Percentiles rank a stretch among this genome's conserved stretches.
Evolutionary conservation across 805 yeast species (phyloP).

Genomic region (Wickerhamiella domercqiae): DNA sequence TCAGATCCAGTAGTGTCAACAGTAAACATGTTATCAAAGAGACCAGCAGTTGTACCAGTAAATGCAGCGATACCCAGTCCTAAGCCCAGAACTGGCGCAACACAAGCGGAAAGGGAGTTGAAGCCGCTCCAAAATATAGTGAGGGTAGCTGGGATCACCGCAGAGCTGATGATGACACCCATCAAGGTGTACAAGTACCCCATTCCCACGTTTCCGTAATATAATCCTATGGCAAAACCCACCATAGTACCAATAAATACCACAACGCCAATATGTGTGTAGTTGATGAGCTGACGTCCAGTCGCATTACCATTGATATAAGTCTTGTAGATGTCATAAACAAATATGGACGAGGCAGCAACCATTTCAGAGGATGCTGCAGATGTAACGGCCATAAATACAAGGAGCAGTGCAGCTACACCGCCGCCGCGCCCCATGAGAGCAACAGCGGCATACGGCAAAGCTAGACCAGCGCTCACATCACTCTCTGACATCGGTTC

Average conservation of each 20-base stretch:
- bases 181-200: conserved; percentile 76
- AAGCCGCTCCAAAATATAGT: conserved; percentile 52
- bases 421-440: conserved; percentile 82
- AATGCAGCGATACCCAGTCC: conserved; percentile 57
- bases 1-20: conserved; percentile 49
- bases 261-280: conserved; percentile 55
- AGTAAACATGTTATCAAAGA: conserved; percentile 36
- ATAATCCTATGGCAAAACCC: conserved; percentile 67
- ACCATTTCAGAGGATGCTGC: conserved; percentile 86
- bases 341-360: conserved; percentile 70
- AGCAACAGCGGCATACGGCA: conserved; percentile 66
- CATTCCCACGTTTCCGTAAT: conserved; percentile 70
- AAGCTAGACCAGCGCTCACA: conserved; percentile 56
- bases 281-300: conserved; percentile 53
- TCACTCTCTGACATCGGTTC: conserved; percentile 46
- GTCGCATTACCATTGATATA: conserved; percentile 66
- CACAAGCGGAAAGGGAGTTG: conserved; percentile 52
- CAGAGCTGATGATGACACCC: conserved; percentile 82
- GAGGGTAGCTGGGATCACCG: conserved; percentile 63
- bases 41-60: conserved; percentile 29
- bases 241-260: conserved; percentile 52
- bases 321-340: conserved; percentile 72
- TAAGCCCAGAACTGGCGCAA: conserved; percentile 69
- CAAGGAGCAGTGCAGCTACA: conserved; percentile 58
- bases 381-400: conserved; percentile 86